Evolutionary conservation across 768 basidiomycete species (phyloP).

Genomic region (Phanerochaete sordida): DNA sequence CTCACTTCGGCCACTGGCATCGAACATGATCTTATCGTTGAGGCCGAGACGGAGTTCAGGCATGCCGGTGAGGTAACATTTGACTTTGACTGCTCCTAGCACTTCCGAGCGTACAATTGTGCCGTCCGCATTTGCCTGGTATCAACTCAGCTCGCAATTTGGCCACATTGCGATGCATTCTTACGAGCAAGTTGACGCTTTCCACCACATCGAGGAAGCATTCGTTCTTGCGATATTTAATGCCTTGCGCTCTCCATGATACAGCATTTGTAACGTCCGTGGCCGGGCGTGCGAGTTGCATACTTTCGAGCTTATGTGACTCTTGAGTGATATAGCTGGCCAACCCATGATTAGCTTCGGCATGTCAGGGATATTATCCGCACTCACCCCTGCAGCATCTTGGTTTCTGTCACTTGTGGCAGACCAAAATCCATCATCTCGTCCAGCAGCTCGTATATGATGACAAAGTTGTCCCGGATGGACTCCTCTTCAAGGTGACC

Average conservation of each 20-base stretch:
- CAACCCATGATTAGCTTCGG: background rate
- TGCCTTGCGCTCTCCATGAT: conserved; percentile 97
- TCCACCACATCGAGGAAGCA: conserved; percentile 99
- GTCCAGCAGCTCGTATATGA: conserved; percentile 97
- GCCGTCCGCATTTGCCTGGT: conserved; percentile 95
- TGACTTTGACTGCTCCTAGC: conserved; percentile 97
- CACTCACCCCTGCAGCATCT: conserved; percentile 92
- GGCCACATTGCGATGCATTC: too few relatives aligned
- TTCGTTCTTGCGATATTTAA: conserved; percentile 97
- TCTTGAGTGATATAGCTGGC: conserved; percentile 95
- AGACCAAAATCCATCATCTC: conserved; percentile 99
- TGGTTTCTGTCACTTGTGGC: conserved; percentile 98
- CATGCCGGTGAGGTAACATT: conserved; percentile 98
- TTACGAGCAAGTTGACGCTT: conserved; percentile 90
- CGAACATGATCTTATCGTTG: conserved; percentile 99
- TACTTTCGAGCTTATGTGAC: conserved; percentile 94
- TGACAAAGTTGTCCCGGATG: conserved; percentile 98
- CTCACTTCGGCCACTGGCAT: conserved; percentile 91
- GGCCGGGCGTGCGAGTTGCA: conserved; percentile 79
- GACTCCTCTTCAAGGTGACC: conserved; percentile 99
- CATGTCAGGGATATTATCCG: background rate
- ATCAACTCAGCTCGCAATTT: too few relatives aligned
- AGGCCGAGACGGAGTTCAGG: conserved; percentile 92
- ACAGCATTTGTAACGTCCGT: conserved; percentile 98
- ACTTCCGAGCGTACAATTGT: conserved; percentile 98